phyloP scores from a whole-genome alignment of 1,284 basidiomycete species.

The Gomphus sp. region DNA sequence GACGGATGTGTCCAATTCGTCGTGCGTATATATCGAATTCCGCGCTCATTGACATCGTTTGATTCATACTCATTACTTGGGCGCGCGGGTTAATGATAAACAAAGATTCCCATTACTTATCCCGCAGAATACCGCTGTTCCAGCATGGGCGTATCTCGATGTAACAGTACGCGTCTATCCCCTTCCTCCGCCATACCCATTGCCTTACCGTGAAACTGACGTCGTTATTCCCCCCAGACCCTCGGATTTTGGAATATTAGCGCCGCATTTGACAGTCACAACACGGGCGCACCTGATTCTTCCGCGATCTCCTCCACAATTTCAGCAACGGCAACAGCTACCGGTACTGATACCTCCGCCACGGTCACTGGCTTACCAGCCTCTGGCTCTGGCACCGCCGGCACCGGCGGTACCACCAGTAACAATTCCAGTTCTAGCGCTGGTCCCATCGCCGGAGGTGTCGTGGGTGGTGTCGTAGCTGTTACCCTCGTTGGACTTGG shows the following conservation, averaged over 20 bases:
- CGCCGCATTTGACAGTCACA: neutral
- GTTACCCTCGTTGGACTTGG: neutral
- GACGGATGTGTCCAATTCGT: neutral
- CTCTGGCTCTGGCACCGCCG: too few species aligned
- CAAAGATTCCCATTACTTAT: neutral
- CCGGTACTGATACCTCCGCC: too few species aligned
- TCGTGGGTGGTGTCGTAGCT: neutral
- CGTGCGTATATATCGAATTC: neutral
- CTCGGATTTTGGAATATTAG: neutral
- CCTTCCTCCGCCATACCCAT: neutral
- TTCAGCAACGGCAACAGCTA: neutral
- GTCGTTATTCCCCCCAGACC: neutral
- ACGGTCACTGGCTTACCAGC: too few species aligned
- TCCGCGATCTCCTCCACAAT: neutral
- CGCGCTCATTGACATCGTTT: neutral
- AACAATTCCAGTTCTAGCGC: neutral
- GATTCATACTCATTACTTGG: neutral
- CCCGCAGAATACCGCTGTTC: neutral
- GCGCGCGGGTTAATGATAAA: neutral
- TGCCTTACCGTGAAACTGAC: too few species aligned
- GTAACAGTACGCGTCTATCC: neutral
- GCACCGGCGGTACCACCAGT: too few species aligned
- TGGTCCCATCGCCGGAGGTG: neutral
- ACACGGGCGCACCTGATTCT: neutral
- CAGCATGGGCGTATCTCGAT: conserved; percentile 5